Conservation (phyloP, 345 rosid genomes). For the Salix viminalis region DNA sequence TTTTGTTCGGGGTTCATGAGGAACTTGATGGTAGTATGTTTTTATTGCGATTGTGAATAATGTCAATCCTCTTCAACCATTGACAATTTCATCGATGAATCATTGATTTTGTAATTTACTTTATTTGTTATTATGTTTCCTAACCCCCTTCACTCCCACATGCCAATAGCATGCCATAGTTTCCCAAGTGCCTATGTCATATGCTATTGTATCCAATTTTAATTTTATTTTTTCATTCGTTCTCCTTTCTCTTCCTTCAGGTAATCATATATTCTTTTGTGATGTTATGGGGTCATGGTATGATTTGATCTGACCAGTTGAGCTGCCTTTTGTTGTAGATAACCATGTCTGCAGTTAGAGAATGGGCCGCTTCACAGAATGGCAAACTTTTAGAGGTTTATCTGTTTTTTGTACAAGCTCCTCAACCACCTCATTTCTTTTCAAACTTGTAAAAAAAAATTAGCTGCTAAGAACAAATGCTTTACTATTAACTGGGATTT, state of each 20-base stretch:
- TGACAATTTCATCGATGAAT: background rate
- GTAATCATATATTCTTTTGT: no score
- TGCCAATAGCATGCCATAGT: background rate
- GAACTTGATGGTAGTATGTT: background rate
- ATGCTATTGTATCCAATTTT: background rate
- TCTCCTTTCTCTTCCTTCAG: background rate
- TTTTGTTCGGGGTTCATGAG: background rate
- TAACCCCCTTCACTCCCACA: background rate
- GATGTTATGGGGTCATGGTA: no score
- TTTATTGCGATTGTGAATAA: background rate
- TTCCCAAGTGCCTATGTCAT: background rate
- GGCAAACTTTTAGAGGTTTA: slow-evolving; percentile 74
- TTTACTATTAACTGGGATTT: background rate
- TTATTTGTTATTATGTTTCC: background rate
- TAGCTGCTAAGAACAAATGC: background rate
- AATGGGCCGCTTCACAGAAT: slow-evolving; percentile 98
- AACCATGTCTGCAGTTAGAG: slow-evolving; percentile 98
- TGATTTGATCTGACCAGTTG: slow-evolving; percentile 7
- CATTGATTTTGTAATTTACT: background rate
- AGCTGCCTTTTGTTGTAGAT: slow-evolving; percentile 47
- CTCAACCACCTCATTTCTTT: background rate
- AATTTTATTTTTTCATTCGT: background rate
- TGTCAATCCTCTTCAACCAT: background rate
- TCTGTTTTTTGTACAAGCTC: background rate
- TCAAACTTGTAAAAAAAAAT: background rate